phyloP scores from a whole-genome alignment of 164 flowering plant genomes.

The Protea cynaroides region DNA sequence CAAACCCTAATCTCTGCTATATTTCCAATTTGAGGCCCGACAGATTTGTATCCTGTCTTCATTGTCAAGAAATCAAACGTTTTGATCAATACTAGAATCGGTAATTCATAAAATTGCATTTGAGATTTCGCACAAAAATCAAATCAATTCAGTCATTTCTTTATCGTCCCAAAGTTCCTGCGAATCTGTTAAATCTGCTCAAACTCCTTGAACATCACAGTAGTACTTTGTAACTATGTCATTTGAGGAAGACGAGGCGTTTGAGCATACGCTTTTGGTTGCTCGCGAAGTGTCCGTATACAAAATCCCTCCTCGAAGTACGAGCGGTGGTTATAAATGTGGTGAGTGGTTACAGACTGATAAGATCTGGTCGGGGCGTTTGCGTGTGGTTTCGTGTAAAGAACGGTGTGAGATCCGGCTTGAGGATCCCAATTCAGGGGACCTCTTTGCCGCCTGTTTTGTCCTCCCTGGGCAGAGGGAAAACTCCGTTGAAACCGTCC shows the following conservation, averaged over 20 bases:
- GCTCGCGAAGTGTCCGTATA: constrained; percentile 85
- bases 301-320: constrained; percentile 92
- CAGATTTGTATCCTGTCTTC: too few species aligned
- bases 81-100: too few species aligned
- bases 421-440: constrained; percentile 88
- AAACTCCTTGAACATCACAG: background rate
- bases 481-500: constrained; percentile 76
- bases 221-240: constrained; percentile 37
- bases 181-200: background rate
- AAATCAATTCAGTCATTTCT: too few species aligned
- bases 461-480: constrained; percentile 84
- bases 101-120: too few species aligned
- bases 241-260: constrained; percentile 66
- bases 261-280: constrained; percentile 95
- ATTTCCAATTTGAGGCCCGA: background rate
- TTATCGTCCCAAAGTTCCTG: background rate
- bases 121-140: too few species aligned
- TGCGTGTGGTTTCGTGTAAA: constrained; percentile 83
- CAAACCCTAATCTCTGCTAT: background rate
- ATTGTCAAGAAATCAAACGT: too few species aligned
- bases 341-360: constrained; percentile 99
- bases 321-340: constrained; percentile 96
- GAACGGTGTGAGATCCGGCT: constrained; percentile 92
- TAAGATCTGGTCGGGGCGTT: constrained; percentile 97
- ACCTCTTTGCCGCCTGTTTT: constrained; percentile 94